Evolutionary conservation across 1,139 yeast species (phyloP), one percentile per base, ranked within the genome.

Genomic region (Meyerozyma carpophila): DNA sequence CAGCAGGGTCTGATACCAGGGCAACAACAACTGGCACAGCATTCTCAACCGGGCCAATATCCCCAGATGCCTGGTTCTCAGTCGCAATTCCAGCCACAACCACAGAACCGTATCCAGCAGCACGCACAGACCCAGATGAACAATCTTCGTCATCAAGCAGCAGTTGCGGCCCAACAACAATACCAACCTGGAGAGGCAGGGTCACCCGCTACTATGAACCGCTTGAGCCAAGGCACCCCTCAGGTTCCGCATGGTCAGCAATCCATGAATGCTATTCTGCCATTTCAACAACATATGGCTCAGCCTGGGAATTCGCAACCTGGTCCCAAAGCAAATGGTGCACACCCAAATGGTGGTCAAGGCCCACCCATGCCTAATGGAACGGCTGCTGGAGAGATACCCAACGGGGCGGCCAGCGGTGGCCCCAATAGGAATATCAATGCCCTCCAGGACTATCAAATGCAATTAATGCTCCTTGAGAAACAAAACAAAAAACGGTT

Each of bases 401-500:
- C 27, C 10, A 34, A 34, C 16, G 37, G 37, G 26, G 26, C 26
- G 7, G 9, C 11, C 26, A 13, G 5, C 16, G 36, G 11, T 18
- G 41, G 18, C 16, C 48, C 53, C 4, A 55, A 50, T 41, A 57
- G 67, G 42, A 71, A 69, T 51, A 60, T 63, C 53, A 70, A 70
- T 53, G 77, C 78, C 2, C 65, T 84, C 41, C 85, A 82, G 50
- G 91, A 84, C 58, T 85, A 85, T 59, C 93, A 85, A 60, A 78
- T 79, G 75, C 93, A 85, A 61, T 65, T 85, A 50, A 77, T 84
- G 80, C 61, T 82, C 38, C 64, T 85, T 47, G 93, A 85, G 51
- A 79, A 80, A 51, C 90, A 83, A 56, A 84, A 84, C 59, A 82
- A 82, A 59, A 80, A 79, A 58, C 70, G 84, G 29, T 72, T 77